These are phyloP conservation scores for Suhomyces xylopsoci DNA, from an alignment of 805 yeast species.

Conservation along the genomic window DNA sequence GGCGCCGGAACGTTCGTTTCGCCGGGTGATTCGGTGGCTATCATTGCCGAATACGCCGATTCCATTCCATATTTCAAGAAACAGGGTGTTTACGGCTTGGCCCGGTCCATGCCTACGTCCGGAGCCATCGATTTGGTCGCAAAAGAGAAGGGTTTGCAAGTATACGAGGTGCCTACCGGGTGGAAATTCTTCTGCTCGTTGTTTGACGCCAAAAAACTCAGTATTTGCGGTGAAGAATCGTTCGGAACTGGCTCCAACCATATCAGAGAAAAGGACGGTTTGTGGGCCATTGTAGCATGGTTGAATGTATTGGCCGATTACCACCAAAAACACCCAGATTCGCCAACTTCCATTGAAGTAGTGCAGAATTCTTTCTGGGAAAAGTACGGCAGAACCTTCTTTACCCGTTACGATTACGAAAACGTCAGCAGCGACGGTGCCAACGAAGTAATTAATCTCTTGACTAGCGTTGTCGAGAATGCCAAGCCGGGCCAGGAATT, in stretches of 20 bases:
- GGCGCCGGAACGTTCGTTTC: constrained; percentile 94
- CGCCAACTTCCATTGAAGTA: constrained; percentile 62
- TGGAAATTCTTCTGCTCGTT: constrained; percentile 98
- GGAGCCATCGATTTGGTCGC: constrained; percentile 94
- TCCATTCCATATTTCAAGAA: constrained; percentile 86
- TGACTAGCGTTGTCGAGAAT: constrained; percentile 27
- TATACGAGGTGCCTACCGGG: constrained; percentile 97
- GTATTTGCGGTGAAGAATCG: constrained; percentile 97
- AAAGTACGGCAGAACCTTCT: constrained; percentile 93
- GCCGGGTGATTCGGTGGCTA: constrained; percentile 98
- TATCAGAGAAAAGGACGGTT: constrained; percentile 94
- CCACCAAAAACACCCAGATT: constrained; percentile 54
- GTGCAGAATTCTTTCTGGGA: constrained; percentile 87
- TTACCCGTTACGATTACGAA: constrained; percentile 94
- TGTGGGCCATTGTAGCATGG: constrained; percentile 98
- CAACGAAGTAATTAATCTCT: constrained; percentile 53
- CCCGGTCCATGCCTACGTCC: constrained; percentile 97
- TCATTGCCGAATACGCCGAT: constrained; percentile 89
- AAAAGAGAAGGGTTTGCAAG: constrained; percentile 62
- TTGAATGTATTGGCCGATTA: constrained; percentile 88
- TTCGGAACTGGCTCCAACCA: constrained; percentile 98
- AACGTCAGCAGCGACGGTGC: constrained; percentile 78
- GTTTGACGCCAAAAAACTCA: constrained; percentile 87
- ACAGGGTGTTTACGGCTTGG: constrained; percentile 86
- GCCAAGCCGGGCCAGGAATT: constrained; percentile 45